Base-by-base conservation (phyloP, 768 basidiomycete species). In the Suillus bovinus region DNA sequence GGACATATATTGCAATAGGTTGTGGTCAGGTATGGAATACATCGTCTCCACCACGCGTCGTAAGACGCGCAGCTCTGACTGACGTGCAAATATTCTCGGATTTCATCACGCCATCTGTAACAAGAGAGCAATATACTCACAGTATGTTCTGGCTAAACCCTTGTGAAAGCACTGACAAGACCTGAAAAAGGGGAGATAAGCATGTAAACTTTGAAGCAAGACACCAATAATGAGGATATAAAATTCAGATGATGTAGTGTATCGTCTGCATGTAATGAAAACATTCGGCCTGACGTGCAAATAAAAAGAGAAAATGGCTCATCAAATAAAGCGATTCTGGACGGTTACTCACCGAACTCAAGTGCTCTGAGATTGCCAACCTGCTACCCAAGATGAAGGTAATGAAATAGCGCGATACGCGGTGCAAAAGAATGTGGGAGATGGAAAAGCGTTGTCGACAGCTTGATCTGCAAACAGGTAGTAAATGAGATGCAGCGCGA, bases 11-110 rank as follows among this genome's bases (percentile, higher is more conserved):
- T 39, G 38, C 54, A 44, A 31, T 24, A 42, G 11, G 4, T 61
- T 62, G 62, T 56, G 44, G 64, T 84, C 83, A 85, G 84, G 64
- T 55, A 77, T 76, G 71, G 80, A 76, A 75, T 67, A 68, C 77
- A 58, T 69, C 81, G 75, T 82, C 83, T 65, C 77, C 42, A 69
- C 68, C 68, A 68, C 42, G 53, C 66, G 63, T 69, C 67, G 63
- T 61, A 58, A 69, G 69, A 66, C 65, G 58, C 59, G 63, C 64
- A 66, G 70, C 70, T 84, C 81, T 58, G 83, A 84, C 84, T 86
- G 84, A 85, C 84, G 83, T 86, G 84, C 84, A 85, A 85, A 85
- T 78, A 72, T 77, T 72, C 69, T 66, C 69, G 74, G 60, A 72
- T 69, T 63, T 85, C 84, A 78, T 85, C 83, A 69, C 74, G 57